Evolutionary conservation across 306 rosid species (phyloP).

Genomic region (Lotus japonicus): DNA sequence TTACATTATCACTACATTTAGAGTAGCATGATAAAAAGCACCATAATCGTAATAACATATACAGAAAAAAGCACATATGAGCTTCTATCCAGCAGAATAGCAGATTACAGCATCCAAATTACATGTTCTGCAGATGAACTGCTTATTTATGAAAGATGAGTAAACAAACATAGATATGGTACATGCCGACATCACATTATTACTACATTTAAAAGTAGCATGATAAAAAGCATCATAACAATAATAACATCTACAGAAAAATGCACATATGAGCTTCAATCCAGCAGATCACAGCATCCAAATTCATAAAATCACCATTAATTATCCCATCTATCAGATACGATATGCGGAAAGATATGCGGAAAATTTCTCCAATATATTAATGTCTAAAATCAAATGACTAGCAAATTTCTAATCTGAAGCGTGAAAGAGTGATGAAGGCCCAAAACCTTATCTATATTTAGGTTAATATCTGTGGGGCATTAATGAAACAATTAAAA

Average conservation of each 20-base stretch:
- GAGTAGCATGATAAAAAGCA: conserved; percentile 6
- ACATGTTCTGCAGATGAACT: conserved; percentile 4
- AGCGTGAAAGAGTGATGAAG: not conserved
- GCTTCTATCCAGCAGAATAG: conserved; percentile 3
- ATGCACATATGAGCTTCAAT: not conserved
- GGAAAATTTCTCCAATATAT: conserved; percentile 6
- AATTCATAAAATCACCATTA: conserved; percentile 5
- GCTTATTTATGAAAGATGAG: conserved; percentile 12
- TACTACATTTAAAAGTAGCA: not conserved
- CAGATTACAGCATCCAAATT: conserved; percentile 4
- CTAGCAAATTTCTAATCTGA: conserved; percentile 1
- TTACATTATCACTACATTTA: not conserved
- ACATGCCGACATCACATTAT: not conserved
- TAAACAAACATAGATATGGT: conserved; percentile 7
- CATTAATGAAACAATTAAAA: not conserved
- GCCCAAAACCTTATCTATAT: not conserved
- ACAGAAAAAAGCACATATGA: not conserved
- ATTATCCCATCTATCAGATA: not conserved
- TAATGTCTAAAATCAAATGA: conserved; percentile 7
- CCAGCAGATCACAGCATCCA: not conserved
- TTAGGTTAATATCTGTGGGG: not conserved
- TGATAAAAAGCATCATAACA: not conserved
- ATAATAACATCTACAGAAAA: not conserved
- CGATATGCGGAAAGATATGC: conserved; percentile 11
- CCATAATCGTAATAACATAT: not conserved